These are phyloP conservation scores for Phytophthora fragariaefolia DNA, from an alignment of 352 stramenopile species.

Conservation along the genomic window DNA sequence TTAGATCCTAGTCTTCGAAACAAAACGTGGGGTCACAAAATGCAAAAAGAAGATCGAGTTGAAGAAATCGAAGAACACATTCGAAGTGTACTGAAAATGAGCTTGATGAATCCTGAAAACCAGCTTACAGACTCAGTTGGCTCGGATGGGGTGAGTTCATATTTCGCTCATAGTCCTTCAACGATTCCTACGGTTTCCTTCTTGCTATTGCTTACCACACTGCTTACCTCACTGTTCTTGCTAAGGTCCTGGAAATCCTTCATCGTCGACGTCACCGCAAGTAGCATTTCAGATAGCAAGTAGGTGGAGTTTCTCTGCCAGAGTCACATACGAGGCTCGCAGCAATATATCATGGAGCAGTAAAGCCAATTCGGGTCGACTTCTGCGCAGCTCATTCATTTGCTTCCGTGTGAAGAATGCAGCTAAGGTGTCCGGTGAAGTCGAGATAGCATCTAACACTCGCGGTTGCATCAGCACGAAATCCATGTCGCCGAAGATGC, in stretches of 20 bases:
- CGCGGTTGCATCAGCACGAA: conserved; percentile 59
- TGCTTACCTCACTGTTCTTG: conserved; percentile 7
- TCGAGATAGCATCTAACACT: conserved; percentile 57
- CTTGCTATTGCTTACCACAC: background rate
- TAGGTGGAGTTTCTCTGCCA: conserved; percentile 45
- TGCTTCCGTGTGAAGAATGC: conserved; percentile 45
- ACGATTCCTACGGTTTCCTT: no score
- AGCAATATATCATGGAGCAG: conserved; percentile 63
- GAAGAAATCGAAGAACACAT: conserved; percentile 57
- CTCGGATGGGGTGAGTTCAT: conserved; percentile 53
- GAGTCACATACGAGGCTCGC: conserved; percentile 63
- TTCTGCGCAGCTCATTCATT: conserved; percentile 35
- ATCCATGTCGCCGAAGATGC: conserved; percentile 75
- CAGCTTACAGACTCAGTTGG: conserved; percentile 62
- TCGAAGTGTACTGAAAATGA: conserved; percentile 60
- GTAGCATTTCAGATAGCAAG: conserved; percentile 30
- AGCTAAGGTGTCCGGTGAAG: conserved; percentile 43
- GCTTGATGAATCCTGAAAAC: conserved; percentile 58
- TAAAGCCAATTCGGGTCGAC: conserved; percentile 48
- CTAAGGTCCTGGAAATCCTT: conserved; percentile 67
- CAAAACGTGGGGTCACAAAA: conserved; percentile 4
- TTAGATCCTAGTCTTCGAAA: conserved; percentile 10
- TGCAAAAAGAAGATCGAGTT: conserved; percentile 8
- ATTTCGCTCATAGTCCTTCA: no score
- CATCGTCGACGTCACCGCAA: conserved; percentile 52